Evolutionary conservation across 257 asterid species (phyloP), one percentile per base, ranked within the genome.

Genomic region (Fraxinus anomala): DNA sequence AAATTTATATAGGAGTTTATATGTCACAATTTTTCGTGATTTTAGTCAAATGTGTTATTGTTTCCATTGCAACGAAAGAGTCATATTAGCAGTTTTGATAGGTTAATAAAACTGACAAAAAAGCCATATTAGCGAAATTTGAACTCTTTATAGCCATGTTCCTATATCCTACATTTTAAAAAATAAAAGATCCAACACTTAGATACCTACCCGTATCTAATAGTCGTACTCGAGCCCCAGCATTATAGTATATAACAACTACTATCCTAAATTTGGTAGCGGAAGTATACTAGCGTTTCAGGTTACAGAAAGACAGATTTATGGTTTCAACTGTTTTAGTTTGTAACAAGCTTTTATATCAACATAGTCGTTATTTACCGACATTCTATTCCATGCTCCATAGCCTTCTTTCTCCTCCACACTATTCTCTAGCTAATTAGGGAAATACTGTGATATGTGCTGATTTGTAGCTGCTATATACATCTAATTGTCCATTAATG

Each of bases 331-430:
- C 5, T 0, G n/a, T 8, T 63, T 56, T 8, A 36, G 26, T 56
- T 51, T 7, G 37, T 36, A 30, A 34, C 37, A 61, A 26, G 49
- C 33, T 37, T 9, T 39, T 9, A 0, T 31, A 24, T 11, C 63
- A 14, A 30, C 12, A 4, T 33, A 3, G 54, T 34, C 11, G 6
- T 77, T 7, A 36, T 2, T 14, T 68, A 5, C 23, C 17, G 66
- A 71, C 73, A 16, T 1, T 11, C 6, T 42, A 23, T 28, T 49
- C 59, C 75, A 68, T 23, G 70, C 31, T 6, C 13, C 34, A 44
- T 42, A 6, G n/a, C 51, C 54, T 69, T 68, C 30, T 70, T 68
- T 73, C 26, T 68, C 39, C 72, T 42, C 21, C 37, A 42, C 37
- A 26, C 68, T 56, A 17, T 40, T 71, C 47, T 39, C 16, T 21